These are phyloP conservation scores for Hylodesmum podocarpum DNA, from an alignment of 306 rosid genomes.

Conservation along the genomic window DNA sequence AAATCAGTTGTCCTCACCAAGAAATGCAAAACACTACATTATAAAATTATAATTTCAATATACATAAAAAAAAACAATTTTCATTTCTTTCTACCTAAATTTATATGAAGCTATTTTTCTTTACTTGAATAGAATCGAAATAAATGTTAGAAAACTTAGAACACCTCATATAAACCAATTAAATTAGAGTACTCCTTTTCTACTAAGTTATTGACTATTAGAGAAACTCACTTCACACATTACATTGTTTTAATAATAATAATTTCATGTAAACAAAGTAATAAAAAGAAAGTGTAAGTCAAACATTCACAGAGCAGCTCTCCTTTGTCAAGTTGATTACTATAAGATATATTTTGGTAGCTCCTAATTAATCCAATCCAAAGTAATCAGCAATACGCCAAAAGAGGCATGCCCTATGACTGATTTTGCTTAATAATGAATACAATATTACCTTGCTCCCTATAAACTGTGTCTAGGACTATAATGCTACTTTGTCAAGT, in stretches of 20 bases:
- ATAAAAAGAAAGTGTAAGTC: constrained; percentile 10
- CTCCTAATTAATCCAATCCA: background rate
- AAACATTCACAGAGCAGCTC: constrained; percentile 40
- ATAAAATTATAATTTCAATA: background rate
- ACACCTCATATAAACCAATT: too few relatives aligned
- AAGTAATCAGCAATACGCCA: constrained; percentile 12
- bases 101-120: too few relatives aligned
- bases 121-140: too few relatives aligned
- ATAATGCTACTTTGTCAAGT: background rate
- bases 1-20: too few relatives aligned
- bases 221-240: background rate
- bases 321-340: constrained; percentile 36
- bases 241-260: background rate
- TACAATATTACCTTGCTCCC: background rate
- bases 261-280: background rate
- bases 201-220: background rate
- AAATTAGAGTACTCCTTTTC: too few relatives aligned
- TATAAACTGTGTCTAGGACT: background rate
- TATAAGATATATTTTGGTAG: background rate
- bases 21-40: too few relatives aligned
- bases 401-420: constrained; percentile 26
- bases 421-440: constrained; percentile 31
- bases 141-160: too few relatives aligned
- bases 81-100: background rate
- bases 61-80: too few relatives aligned